phyloP scores from a whole-genome alignment of 179 eudicot genomes.

The Heliamphora pulchella region DNA sequence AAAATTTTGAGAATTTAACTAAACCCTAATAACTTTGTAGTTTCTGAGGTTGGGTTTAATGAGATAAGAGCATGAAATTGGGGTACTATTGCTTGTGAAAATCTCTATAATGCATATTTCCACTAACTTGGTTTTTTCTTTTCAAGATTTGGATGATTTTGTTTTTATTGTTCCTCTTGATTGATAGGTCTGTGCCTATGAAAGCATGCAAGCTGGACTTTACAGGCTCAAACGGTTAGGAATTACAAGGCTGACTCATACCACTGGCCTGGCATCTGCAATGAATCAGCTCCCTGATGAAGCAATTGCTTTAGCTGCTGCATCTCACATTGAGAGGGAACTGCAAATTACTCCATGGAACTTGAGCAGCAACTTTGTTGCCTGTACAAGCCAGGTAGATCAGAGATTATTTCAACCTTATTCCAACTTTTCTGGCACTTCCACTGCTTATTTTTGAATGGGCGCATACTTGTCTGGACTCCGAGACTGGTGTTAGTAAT shows the following conservation, averaged over 20 bases:
- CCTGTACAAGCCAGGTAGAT: slow-evolving; percentile 82
- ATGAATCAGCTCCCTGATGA: slow-evolving; percentile 97
- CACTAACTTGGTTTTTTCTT: slow-evolving; percentile 2
- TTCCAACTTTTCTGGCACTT: background rate
- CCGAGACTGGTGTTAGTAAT: no score
- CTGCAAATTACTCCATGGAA: slow-evolving; percentile 97
- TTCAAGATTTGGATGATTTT: background rate
- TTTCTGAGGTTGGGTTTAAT: no score
- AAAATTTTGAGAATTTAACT: no score
- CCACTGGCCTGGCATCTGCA: slow-evolving; percentile 80
- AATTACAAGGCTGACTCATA: slow-evolving; percentile 64
- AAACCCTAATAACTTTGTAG: no score
- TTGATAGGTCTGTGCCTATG: slow-evolving; percentile 78
- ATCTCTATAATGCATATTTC: background rate
- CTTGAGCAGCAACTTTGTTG: slow-evolving; percentile 89
- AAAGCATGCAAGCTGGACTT: slow-evolving; percentile 94
- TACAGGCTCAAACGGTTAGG: slow-evolving; percentile 90
- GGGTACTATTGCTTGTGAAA: no score
- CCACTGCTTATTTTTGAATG: background rate
- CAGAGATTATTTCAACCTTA: background rate
- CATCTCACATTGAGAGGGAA: slow-evolving; percentile 96
- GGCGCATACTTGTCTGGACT: background rate
- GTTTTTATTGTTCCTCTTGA: background rate
- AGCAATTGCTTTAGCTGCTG: slow-evolving; percentile 93
- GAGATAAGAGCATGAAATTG: no score